A percentile compares a stretch with the other conserved stretches of the same genome.
phyloP scores from a whole-genome alignment of 352 stramenopile species.

The Globisporangium megalacanthum region DNA sequence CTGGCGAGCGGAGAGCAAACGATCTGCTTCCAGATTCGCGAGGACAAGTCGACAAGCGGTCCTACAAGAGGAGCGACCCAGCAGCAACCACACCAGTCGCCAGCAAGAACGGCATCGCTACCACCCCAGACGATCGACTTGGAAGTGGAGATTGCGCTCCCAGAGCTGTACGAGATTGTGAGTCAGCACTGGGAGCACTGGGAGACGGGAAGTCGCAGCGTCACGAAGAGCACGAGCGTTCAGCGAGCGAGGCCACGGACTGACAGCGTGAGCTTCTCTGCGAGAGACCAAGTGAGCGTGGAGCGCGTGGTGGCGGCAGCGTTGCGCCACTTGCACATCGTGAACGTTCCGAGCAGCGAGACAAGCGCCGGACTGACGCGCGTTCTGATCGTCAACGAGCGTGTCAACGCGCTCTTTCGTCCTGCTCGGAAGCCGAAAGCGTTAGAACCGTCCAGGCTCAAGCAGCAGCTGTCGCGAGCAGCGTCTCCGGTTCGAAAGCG shows the following conservation, averaged over 20 bases:
- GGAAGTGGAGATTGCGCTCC: constrained; percentile 20
- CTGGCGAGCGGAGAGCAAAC: constrained; percentile 7
- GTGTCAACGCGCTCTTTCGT: constrained; percentile 23
- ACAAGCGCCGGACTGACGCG: constrained; percentile 8
- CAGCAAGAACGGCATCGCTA: neutral
- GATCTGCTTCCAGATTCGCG: constrained; percentile 31
- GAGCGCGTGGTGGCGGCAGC: constrained; percentile 28
- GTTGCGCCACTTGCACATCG: constrained; percentile 35
- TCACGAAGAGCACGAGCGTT: neutral
- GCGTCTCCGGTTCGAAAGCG: constrained; percentile 11
- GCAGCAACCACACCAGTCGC: neutral
- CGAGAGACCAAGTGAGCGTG: constrained; percentile 19
- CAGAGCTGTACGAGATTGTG: constrained; percentile 26
- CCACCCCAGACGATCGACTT: constrained; percentile 9
- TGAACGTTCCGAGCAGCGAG: constrained; percentile 20
- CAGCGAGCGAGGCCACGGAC: neutral
- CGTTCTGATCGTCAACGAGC: constrained; percentile 32
- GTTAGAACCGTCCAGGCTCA: constrained; percentile 14
- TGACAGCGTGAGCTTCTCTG: neutral
- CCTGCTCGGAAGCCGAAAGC: neutral
- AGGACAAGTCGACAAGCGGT: constrained; percentile 1
- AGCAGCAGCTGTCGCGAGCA: constrained; percentile 11
- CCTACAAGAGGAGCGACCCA: neutral
- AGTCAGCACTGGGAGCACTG: constrained; percentile 4
- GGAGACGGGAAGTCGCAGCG: neutral